Percentiles rank a stretch among this genome's conserved stretches.
These are phyloP conservation scores for Rhizopogon sp. DNA, from an alignment of 768 basidiomycete species.

Conservation along the genomic window DNA sequence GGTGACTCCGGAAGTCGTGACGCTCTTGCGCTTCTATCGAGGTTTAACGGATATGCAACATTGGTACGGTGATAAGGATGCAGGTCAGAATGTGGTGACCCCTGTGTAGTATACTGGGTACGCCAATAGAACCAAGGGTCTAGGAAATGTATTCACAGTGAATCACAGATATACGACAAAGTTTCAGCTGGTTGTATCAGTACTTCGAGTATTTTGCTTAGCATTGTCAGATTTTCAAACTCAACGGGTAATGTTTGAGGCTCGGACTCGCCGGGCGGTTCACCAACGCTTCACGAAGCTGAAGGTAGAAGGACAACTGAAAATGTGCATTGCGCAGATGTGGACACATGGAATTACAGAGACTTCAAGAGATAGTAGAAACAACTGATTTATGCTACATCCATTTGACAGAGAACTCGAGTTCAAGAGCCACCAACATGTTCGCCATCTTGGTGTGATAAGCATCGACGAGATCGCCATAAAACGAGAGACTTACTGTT, in stretches of 20 bases:
- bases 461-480: background rate
- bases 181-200: too few species aligned
- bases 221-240: too few species aligned
- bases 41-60: conserved; percentile 41
- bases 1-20: conserved; percentile 41
- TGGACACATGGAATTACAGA: too few species aligned
- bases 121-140: background rate
- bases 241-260: too few species aligned
- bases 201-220: too few species aligned
- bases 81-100: background rate
- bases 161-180: too few species aligned
- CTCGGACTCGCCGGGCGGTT: too few species aligned
- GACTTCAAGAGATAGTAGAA: background rate
- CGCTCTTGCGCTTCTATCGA: conserved; percentile 52
- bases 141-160: too few species aligned
- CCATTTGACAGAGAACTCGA: background rate
- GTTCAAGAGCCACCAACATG: conserved; percentile 9
- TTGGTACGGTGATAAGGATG: conserved; percentile 27
- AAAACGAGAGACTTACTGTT: conserved; percentile 13
- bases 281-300: too few species aligned
- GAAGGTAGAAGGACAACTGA: too few species aligned
- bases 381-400: background rate
- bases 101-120: background rate
- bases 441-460: conserved; percentile 1
- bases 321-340: too few species aligned